phyloP scores from a whole-genome alignment of 371 early-diverging fungal genomes.

The Haplosporangium sp. region DNA sequence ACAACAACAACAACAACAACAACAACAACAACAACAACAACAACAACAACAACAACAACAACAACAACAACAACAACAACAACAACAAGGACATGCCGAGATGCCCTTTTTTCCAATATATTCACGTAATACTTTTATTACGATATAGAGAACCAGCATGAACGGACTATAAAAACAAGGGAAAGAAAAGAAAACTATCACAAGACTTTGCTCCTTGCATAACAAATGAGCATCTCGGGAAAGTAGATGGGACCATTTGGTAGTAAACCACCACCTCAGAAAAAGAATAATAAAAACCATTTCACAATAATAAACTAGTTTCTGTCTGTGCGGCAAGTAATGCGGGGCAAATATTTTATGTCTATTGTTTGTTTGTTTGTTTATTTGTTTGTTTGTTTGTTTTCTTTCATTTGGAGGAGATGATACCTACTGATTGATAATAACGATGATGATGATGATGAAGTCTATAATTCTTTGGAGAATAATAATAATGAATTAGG shows the following conservation, averaged over 20 bases:
- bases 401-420: too few species aligned
- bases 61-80: not conserved
- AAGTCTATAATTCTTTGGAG: too few species aligned
- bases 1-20: too few species aligned
- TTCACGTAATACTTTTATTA: not conserved
- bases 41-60: too few species aligned
- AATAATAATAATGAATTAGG: too few species aligned
- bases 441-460: too few species aligned
- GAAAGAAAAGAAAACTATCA: not conserved
- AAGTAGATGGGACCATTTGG: constrained; percentile 4
- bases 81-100: not conserved
- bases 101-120: not conserved
- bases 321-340: not conserved
- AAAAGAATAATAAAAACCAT: not conserved
- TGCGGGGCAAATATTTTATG: not conserved
- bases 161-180: not conserved
- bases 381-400: too few species aligned
- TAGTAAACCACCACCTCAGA: not conserved
- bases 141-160: constrained; percentile 3
- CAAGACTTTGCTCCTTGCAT: not conserved
- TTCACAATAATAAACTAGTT: not conserved
- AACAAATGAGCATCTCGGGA: not conserved
- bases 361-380: too few species aligned
- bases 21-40: too few species aligned
- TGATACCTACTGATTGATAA: too few species aligned